Conservation (phyloP, 176 grass and related monocot genomes). For the Carex parvula region DNA sequence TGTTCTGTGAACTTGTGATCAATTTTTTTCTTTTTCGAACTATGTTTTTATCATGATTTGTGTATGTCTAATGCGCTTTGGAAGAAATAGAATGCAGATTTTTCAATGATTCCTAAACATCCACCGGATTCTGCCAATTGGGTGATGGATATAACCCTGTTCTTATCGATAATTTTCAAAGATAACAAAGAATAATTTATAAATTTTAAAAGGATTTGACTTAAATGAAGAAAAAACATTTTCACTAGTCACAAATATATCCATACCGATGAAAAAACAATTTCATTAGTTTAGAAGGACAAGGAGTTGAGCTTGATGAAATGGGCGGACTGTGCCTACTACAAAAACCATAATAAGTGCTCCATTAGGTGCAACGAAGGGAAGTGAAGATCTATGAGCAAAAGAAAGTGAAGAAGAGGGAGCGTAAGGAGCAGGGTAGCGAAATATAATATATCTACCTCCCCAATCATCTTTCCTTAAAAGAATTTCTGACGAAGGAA, state of each 20-base stretch:
- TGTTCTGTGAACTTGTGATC: not conserved
- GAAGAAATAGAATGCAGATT: not conserved
- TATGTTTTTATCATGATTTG: not conserved
- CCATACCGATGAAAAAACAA: not conserved
- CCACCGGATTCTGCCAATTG: not conserved
- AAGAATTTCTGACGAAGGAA: no score
- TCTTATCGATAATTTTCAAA: no score
- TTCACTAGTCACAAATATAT: not conserved
- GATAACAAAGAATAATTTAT: no score
- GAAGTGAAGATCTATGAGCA: not conserved
- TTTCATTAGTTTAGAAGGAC: not conserved
- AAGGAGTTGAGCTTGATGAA: not conserved
- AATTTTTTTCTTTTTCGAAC: not conserved
- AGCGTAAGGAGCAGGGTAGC: no score
- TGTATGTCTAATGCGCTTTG: not conserved
- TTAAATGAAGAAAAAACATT: not conserved
- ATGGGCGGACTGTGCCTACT: not conserved
- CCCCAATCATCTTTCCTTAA: no score
- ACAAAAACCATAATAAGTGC: not conserved
- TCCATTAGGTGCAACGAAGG: not conserved
- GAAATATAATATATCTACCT: no score
- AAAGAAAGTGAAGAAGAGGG: no score
- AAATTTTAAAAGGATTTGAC: no score
- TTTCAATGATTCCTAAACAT: not conserved
- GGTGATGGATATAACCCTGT: not conserved